Evolutionary conservation across 2,329 filamentous ascomycete genomes (phyloP), one percentile per base, ranked within the genome.

Genomic region (Davidsoniella eucalypti): DNA sequence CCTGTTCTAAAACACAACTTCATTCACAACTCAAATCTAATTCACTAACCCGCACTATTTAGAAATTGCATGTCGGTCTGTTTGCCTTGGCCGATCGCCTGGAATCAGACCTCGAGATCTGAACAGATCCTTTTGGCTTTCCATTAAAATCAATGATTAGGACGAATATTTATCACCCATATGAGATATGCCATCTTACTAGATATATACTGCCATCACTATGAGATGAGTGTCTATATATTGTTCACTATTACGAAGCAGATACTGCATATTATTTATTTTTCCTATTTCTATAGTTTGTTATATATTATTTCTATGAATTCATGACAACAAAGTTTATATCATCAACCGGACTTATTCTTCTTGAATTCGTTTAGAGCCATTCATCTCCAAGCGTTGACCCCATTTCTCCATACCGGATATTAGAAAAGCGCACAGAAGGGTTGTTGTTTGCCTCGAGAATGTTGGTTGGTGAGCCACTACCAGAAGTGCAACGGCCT

Each of bases 351-450:
- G 29, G 21, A 9, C 29, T 9, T 2, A 12, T 33, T 33, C 29
- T 12, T 9, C 8, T 33, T 12, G 12, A 9, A 9, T 33, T 33
- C 29, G 21, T 23, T 33, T 33, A 33, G 2, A 33, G 1, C 29
- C 29, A 33, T 33, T 33, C 29, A 9, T 33, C 2, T 12, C 29
- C 29, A 47, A 59, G 67, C 49, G 70, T 73, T 12, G 66, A 67
- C 54, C 66, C 66, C 52, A 72, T 64, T 39, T 68, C 64, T 9
- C 70, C 70, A 54, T 67, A 64, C 60, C 65, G 69, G 60, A 73
- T 69, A 63, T 72, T 71, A 45, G 68, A 71, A 61, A 64, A 73
- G 38, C 61, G 58, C 39, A 72, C 69, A 50, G 61, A 61, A 43
- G 69, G 59, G 56, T 53, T 55, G 48, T 51, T 33, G 40, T 56